phyloP scores from a whole-genome alignment of 208 protist species.

The Lotmaria passim region DNA sequence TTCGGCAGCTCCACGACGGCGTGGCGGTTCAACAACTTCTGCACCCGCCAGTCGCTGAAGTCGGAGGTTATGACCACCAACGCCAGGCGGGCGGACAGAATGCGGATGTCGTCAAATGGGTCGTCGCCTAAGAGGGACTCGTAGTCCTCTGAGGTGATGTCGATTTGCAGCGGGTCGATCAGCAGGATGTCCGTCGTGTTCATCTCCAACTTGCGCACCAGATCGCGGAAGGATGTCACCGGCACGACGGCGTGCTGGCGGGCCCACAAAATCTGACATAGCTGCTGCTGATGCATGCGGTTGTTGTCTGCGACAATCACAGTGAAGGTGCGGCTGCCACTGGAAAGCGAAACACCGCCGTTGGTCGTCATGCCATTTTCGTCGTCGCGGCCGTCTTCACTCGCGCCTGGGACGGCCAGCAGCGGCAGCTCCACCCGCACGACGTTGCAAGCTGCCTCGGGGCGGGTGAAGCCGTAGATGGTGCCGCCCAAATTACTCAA shows the following conservation, averaged over 20 bases:
- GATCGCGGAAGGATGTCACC: conserved; percentile 72
- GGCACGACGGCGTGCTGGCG: conserved; percentile 86
- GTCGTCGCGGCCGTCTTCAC: conserved; percentile 45
- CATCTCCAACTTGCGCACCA: conserved; percentile 65
- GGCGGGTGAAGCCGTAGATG: conserved; percentile 66
- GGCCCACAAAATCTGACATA: conserved; percentile 84
- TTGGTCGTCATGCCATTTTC: conserved; percentile 18
- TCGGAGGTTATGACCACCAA: conserved; percentile 75
- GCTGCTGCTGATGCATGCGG: conserved; percentile 59
- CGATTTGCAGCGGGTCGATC: conserved; percentile 79
- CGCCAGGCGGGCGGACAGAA: conserved; percentile 54
- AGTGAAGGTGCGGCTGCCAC: conserved; percentile 52
- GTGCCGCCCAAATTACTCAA: conserved; percentile 65
- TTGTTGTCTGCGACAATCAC: conserved; percentile 81
- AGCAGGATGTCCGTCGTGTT: conserved; percentile 75
- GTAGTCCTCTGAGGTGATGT: conserved; percentile 67
- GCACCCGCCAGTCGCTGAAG: conserved; percentile 83
- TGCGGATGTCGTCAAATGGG: conserved; percentile 66
- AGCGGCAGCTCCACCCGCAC: conserved; percentile 78
- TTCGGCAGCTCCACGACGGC: conserved; percentile 84
- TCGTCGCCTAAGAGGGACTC: conserved; percentile 46
- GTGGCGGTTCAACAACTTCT: conserved; percentile 76
- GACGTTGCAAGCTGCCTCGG: conserved; percentile 58
- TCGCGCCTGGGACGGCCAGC: conserved; percentile 64
- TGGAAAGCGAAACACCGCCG: neutral